Evolutionary conservation across 148 eudicot genomes (phyloP), one percentile per base, ranked within the genome.

Genomic region (Fagopyrum tataricum): DNA sequence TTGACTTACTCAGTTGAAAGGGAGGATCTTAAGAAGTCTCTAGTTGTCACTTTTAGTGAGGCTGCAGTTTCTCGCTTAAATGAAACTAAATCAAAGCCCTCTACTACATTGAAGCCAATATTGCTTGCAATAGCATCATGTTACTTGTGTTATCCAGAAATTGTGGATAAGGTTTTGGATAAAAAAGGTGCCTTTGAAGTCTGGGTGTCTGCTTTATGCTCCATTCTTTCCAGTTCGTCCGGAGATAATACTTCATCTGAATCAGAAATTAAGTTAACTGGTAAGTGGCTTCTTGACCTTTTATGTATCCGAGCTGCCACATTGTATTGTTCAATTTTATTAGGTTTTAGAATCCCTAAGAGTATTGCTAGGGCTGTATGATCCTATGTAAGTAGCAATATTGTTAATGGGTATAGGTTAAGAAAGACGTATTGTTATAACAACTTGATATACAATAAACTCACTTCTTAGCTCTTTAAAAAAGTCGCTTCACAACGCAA

Each of bases 81-180:
- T 49, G 82, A 81, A 55, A 79, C 78, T 71, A 82, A 49, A 72
- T 76, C 75, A 76, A 82, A 76, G 74, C 84, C 89, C 20, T 84
- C 82, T 78, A 55, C 87, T 44, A 73, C 84, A 44, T 85, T 85
- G 89, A 87, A 81, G 74, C 89, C 96, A 46, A 71, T 90, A 78
- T 74, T 88, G 84, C 90, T 90, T 81, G 85, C 84, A 14, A 67
- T 88, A 72, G 82, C 90, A 31, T 90, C 96, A 6, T 90, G 92
- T 76, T 90, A 84, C 79, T 72, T 90, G 76, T 82, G 87, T 72
- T 73, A 81, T 76, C 92, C 92, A 72, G 89, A 84, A 58, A 67
- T 70, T 14, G 90, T 87, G 75, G 85, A 81, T 85, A 75, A 58
- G 49, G 74, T 81, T 44, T 74, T 90, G 58, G 96, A 85, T 53